Evolutionary conservation across 129 eudicot species (phyloP).

Genomic region (Apium graveolens): DNA sequence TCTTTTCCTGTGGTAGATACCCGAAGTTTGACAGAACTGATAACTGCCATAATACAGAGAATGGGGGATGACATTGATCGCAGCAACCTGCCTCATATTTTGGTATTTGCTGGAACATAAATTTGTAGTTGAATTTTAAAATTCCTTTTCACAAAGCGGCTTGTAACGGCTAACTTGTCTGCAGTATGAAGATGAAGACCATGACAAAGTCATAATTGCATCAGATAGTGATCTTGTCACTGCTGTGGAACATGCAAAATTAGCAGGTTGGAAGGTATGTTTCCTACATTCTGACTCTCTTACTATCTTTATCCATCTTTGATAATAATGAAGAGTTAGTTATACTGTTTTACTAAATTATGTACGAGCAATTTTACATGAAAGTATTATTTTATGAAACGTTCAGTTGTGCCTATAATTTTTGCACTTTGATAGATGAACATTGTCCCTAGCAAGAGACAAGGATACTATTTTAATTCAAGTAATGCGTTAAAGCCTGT

Average conservation of each 20-base stretch:
- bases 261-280: slow-evolving; percentile 82
- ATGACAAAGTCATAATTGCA: slow-evolving; percentile 71
- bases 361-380: background rate
- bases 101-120: slow-evolving; percentile 39
- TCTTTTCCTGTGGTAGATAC: slow-evolving; percentile 38
- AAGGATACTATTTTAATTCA: background rate
- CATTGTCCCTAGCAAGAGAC: background rate
- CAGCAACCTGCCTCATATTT: slow-evolving; percentile 69
- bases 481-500: background rate
- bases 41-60: slow-evolving; percentile 83
- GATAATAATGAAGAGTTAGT: background rate
- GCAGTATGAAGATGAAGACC: slow-evolving; percentile 96
- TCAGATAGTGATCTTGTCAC: slow-evolving; percentile 88
- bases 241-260: slow-evolving; percentile 83
- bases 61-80: slow-evolving; percentile 87
- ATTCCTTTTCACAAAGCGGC: background rate
- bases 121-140: background rate
- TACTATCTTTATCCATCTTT: background rate
- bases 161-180: slow-evolving; percentile 16
- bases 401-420: background rate
- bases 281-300: background rate
- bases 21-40: slow-evolving; percentile 72
- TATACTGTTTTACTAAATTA: background rate
- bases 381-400: background rate
- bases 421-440: background rate